These are phyloP conservation scores for Ceratocystis ficicola DNA, from an alignment of 2,329 filamentous ascomycete species.

Conservation along the genomic window DNA sequence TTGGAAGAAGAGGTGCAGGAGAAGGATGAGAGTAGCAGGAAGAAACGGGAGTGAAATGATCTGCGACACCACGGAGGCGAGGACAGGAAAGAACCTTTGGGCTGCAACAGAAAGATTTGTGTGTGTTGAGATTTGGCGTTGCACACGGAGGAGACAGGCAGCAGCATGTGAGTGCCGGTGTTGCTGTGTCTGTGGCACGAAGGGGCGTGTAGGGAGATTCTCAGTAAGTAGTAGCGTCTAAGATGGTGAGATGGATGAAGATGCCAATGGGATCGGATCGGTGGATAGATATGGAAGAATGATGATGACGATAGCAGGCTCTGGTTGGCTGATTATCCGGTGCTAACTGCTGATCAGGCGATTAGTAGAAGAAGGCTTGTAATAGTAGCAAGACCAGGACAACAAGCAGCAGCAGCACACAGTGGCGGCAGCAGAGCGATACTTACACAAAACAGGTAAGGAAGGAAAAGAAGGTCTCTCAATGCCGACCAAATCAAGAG, in stretches of 20 bases:
- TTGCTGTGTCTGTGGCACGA: not conserved
- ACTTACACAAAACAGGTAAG: not conserved
- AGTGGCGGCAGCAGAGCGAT: not conserved
- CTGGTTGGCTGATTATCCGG: not conserved
- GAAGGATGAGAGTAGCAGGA: not conserved
- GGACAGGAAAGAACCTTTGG: not conserved
- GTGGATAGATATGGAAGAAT: not conserved
- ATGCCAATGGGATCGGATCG: not conserved
- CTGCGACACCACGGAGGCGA: not conserved
- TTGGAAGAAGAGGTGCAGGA: not conserved
- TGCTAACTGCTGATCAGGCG: not conserved
- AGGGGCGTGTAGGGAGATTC: not conserved
- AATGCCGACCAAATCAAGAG: no score
- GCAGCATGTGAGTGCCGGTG: not conserved
- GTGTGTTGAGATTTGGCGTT: not conserved
- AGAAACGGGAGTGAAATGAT: not conserved
- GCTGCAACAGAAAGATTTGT: not conserved
- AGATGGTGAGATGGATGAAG: not conserved
- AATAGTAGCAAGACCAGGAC: no score
- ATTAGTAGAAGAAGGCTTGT: no score
- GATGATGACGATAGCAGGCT: not conserved
- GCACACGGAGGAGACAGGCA: slow-evolving; percentile 1
- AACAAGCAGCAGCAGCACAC: no score
- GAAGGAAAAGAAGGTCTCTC: no score
- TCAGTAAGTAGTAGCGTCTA: not conserved